Evolutionary conservation across 1,284 basidiomycete species (phyloP), one percentile per base, ranked within the genome.

Genomic region (Cryptococcus jaspeensis): DNA sequence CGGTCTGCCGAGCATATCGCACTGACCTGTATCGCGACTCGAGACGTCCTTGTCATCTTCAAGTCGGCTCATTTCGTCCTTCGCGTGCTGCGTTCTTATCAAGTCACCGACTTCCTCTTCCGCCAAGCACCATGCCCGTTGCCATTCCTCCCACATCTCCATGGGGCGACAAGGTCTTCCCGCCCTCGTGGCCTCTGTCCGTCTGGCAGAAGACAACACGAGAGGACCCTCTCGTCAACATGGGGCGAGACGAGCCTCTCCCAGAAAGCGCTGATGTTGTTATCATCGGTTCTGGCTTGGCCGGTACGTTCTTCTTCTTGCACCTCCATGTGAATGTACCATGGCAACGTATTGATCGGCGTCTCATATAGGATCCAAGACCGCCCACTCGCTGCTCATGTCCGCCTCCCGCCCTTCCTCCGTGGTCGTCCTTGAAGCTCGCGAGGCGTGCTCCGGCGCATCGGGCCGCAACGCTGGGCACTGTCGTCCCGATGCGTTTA

Each of bases 391-490:
- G 3, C 39, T 59, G 5, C 42, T 59, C 15, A 38, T 36, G n/a
- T 51, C 49, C 16, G 28, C 52, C 16, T 13, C 25, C 16, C 58
- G 59, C 23, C 67, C 71, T 0, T 51, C 39, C 9, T 54, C 42
- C 22, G 59, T 76, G 22, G 62, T 72, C 20, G 53, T 72, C 3
- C 63, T 77, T 38, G 75, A 77, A 55, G 75, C 75, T 5, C 52
- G 75, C n/a, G 69, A 73, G 49, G 62, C 66, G 9, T 72, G 68
- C 32, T 72, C 70, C 0, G 75, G 75, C n/a, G 75, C 75, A 3
- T 66, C 63, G 6, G 75, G 75, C 2, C 56, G 73, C 0, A 74
- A 76, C 56, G 75, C 75, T 2, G 75, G 75, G 1, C 72, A 76
- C 53, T 75, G 72, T 50, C 65, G 72, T n/a, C 72, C 71, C 20